A percentile compares a stretch with the other conserved stretches of the same genome.
phyloP scores from a whole-genome alignment of 345 rosid species.

The Pseudoturritis turrita region DNA sequence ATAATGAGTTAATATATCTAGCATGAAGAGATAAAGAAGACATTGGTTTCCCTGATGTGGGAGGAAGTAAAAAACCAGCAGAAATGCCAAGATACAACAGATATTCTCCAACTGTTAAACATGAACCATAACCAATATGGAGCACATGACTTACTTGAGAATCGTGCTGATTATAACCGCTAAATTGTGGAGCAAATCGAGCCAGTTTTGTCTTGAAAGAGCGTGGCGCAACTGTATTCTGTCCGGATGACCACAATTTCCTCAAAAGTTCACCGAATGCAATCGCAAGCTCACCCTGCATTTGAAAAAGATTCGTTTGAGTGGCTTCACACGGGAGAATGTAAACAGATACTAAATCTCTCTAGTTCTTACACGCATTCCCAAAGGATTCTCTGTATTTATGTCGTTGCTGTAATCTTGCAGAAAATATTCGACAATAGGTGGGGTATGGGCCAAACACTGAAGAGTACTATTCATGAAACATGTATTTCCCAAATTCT shows the following conservation, averaged over 20 bases:
- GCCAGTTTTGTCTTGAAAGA: slow-evolving; percentile 76
- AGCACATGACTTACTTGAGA: slow-evolving; percentile 64
- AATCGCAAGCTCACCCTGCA: slow-evolving; percentile 92
- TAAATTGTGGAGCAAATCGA: slow-evolving; percentile 92
- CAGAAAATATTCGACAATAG: slow-evolving; percentile 77
- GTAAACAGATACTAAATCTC: neutral
- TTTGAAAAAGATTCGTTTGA: slow-evolving; percentile 6
- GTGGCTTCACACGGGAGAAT: neutral
- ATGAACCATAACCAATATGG: neutral
- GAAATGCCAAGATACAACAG: neutral
- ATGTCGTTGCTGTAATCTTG: slow-evolving; percentile 74
- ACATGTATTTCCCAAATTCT: slow-evolving; percentile 94
- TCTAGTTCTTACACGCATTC: slow-evolving; percentile 72
- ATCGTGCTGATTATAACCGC: slow-evolving; percentile 98
- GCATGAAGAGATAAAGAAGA: neutral
- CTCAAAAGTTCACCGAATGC: slow-evolving; percentile 86
- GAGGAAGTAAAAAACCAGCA: neutral
- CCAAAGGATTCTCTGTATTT: slow-evolving; percentile 76
- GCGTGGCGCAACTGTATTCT: slow-evolving; percentile 62
- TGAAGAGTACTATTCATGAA: slow-evolving; percentile 95
- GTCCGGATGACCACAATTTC: slow-evolving; percentile 78
- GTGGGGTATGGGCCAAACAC: slow-evolving; percentile 87
- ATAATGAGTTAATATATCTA: slow-evolving; percentile 2
- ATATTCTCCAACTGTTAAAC: neutral
- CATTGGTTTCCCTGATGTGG: neutral